Evolutionary conservation across 495 filamentous ascomycete species (phyloP), one percentile per base, ranked within the genome.

Genomic region (Penicillium soppii): DNA sequence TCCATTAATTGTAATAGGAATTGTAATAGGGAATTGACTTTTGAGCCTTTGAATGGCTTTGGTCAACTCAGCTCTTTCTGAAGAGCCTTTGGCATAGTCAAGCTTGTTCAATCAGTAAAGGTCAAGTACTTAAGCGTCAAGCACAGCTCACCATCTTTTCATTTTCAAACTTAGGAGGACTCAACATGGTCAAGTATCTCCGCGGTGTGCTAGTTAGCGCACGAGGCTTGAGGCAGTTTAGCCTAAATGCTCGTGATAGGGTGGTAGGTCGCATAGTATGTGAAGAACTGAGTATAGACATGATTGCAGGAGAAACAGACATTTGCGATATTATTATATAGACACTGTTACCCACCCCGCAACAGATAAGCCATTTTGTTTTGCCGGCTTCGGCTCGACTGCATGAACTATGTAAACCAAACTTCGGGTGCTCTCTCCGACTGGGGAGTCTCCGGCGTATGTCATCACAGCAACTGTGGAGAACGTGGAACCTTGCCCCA

Each of bases 101-200:
- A 67, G 43, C 66, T 69, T 4, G 27, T n/a, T 1, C 8, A 6
- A 17, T 58, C 43, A 63, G 47, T 25, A 38, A 33, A 6, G 6
- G 6, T 17, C 15, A 0, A 5, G n/a, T n/a, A n/a, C n/a, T 12
- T 20, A 16, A 19, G 1, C 5, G n/a, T 15, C 10, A 9, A 3
- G 15, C 30, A 26, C 7, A 16, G 1, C 49, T 47, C 20, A 61
- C 64, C 50, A 54, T 56, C 38, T 63, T 66, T 29, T 69, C 66
- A 51, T 69, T 69, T 20, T 63, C 59, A 21, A 69, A 69, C 33
- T 62, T 67, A 7, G 64, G 64, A 22, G 64, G 66, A 17, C 60
- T 52, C 6, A 63, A 38, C 57, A 63, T 61, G 5, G 54, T 63
- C 51, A 63, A 42, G 25, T 21, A 43, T 4, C 54, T 50, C 13